Evolutionary conservation across 257 asterid genomes (phyloP), one percentile per base, ranked within the genome.

Genomic region (Salvia miltiorrhiza): DNA sequence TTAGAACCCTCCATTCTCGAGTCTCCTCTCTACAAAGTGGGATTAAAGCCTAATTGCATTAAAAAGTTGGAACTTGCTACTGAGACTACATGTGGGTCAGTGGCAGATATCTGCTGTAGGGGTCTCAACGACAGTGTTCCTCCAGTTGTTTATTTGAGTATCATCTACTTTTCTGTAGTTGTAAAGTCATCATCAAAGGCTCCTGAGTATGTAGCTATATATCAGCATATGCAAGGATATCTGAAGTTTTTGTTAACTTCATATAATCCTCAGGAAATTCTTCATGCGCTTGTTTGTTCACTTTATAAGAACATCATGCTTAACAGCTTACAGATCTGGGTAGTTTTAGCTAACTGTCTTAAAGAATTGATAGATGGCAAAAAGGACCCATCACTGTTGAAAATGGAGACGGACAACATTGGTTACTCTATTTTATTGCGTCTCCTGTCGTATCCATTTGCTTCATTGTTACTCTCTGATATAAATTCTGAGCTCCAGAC

Each of bases 1-100:
- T 62, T 90, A 83, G 89, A 85, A 68, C 81, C 92, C 45, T 79
- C 85, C 55, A 73, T 83, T 73, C 72, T 90, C 65, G 85, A 72
- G 73, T 88, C 92, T 70, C 90, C 86, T 79, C 90, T 88, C 21
- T 90, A 88, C 86, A 83, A 84, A 80, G 79, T 86, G 82, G 58
- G 63, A 59, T 33, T 81, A 53, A 87, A 83, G 47, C 54, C 77
- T 5, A 70, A 77, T 68, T 70, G 41, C 73, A 57, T 79, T 17
- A 73, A 75, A 43, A 80, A 52, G n/a, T 56, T 79, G 57, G 81
- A 76, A 59, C 68, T 56, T 67, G 69, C 76, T 61, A 49, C 60
- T 47, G 82, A 73, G 72, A 52, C 75, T 64, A 83, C 71, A 50
- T 48, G 50, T 63, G 81, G 47, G 33, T 53, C 41, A 32, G 48